Evolutionary conservation across 495 filamentous ascomycete genomes (phyloP), one percentile per base, ranked within the genome.

Genomic region (Lasiosphaeriaceae sp.): DNA sequence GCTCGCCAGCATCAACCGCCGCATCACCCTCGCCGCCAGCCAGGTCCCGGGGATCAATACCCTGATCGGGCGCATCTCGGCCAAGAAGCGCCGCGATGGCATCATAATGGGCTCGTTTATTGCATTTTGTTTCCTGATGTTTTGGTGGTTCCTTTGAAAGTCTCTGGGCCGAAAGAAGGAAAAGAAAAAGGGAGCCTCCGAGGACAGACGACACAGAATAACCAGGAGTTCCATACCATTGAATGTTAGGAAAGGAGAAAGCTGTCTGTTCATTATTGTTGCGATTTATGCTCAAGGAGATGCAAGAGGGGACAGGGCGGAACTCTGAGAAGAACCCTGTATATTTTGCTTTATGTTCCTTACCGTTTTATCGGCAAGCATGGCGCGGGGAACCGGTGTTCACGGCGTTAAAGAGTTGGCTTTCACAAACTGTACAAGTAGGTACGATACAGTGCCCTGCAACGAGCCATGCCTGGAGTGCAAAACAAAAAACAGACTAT

Each of bases 11-110:
- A 90, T 99, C 54, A 93, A 96, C 67, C 74, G 93, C 55, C 79
- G 93, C 59, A 96, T 97, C 68, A 89, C 90, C 11, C 82, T 85
- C 5, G 93, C 90, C 29, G 94, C 92, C 46, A 88, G 89, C 65
- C 86, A 93, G 66, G 86, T 99, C 4, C 94, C 94, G 0, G 94
- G 94, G 23, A 86, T 99, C 65, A 97, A 97, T 72, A 84, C 86
- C 53, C 78, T 99, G 71, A 96, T 99, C 60, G 85, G 86, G 45
- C 86, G 92, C 78, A 99, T 99, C 65, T 92, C 92, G 59, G 86
- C 88, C 57, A 96, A 96, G 80, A 93, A 95, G 83, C 84, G 92
- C 71, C 82, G 95, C 63, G 94, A 99, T 77, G 92, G 92, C 48
- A 85, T 99, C 52, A 95, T 99, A 43, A 78, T 99, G 72, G 94